These are phyloP conservation scores for Inga oerstediana DNA, from an alignment of 306 rosid species.

Conservation along the genomic window DNA sequence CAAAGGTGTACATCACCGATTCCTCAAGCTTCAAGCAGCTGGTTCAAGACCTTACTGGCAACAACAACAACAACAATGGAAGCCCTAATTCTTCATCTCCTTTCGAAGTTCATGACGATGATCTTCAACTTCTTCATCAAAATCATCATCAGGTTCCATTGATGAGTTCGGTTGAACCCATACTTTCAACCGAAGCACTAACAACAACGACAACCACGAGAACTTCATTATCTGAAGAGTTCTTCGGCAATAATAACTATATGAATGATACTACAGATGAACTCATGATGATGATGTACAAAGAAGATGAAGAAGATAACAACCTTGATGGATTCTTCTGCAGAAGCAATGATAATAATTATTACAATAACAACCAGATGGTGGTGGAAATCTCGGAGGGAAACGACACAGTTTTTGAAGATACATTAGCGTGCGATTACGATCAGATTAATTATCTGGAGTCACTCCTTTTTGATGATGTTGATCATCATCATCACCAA, in stretches of 20 bases:
- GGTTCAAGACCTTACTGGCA: slow-evolving; percentile 56
- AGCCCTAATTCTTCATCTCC: not conserved
- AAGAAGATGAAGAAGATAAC: slow-evolving; percentile 32
- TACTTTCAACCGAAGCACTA: slow-evolving; percentile 33
- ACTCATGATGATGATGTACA: not conserved
- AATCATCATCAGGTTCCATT: not conserved
- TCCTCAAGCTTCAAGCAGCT: slow-evolving; percentile 47
- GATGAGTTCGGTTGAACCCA: slow-evolving; percentile 1
- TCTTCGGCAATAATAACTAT: not conserved
- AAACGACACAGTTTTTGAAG: slow-evolving; percentile 28
- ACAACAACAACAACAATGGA: not conserved
- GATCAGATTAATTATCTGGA: slow-evolving; percentile 32
- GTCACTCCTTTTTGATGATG: slow-evolving; percentile 41
- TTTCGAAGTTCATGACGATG: not conserved
- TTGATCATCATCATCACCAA: not conserved
- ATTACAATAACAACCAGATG: not conserved
- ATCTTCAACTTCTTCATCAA: not conserved
- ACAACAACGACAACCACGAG: slow-evolving; percentile 10
- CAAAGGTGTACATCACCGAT: slow-evolving; percentile 54
- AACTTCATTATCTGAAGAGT: slow-evolving; percentile 12
- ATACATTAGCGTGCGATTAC: slow-evolving; percentile 8
- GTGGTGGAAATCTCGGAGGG: not conserved
- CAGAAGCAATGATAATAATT: slow-evolving; percentile 4
- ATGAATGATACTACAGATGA: not conserved
- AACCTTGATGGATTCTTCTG: slow-evolving; percentile 34